Base-by-base conservation (phyloP, 495 filamentous ascomycete species). In the Cryomyces minteri region DNA sequence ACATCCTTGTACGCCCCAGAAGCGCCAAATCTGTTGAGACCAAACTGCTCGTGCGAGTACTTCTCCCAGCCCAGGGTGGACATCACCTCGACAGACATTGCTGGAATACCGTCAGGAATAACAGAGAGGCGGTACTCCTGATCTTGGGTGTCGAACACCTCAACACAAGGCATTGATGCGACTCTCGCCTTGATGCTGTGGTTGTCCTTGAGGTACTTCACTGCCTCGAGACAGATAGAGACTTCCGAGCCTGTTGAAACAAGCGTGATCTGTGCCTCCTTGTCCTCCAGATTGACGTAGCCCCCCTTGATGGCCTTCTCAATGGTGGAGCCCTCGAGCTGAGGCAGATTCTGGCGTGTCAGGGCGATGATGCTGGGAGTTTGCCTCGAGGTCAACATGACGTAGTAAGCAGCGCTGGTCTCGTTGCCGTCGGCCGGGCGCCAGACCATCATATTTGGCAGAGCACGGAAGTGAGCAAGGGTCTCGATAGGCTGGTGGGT, bases 401-500 rank as follows among this genome's bases (percentile, higher is more conserved):
- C 69, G 68, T 99, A 99, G 76, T 99, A 99, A 53, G 92, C 90
- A 55, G 87, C 87, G 62, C 82, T 88, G 56, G 80, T 88, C 81
- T 99, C 90, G 70, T 99, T 99, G 54, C 90, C 90, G 59, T 99
- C 90, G 48, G 90, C 90, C 48, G 90, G 90, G 60, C 90, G 90
- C 90, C 90, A 99, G 57, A 96, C 92, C 90, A 96, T 95, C 76
- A 81, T 84, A 81, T 99, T 99, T 54, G 90, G 90, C 53, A 96
- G 76, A 46, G 92, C 92, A 65, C 90, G 90, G 85, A 96, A 96
- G 68, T 99, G 90, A 50, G 90, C 82, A 41, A 99, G 79, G n/a
- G 86, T 94, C 76, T 99, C 90, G 58, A 99, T 93, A 60, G 90
- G 90, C 73, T 99, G 90, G 71, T 99, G 90, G 44, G 90, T 99